phyloP scores from a whole-genome alignment of 1,139 yeast species.

The Hanseniaspora sp. region DNA sequence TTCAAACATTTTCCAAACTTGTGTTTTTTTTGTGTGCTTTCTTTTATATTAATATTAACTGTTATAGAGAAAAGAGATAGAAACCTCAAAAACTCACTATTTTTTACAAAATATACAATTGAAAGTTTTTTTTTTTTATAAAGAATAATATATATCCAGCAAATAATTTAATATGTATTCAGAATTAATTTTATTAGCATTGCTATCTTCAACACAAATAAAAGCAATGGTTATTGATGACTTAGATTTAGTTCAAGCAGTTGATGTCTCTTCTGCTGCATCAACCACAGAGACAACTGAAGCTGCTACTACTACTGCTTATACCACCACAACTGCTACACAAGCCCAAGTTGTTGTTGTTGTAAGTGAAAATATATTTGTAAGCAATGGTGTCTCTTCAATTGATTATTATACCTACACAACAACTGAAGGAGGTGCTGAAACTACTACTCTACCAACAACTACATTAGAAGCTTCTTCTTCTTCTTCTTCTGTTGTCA shows the following conservation, averaged over 20 bases:
- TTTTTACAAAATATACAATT: no score
- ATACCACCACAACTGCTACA: slow-evolving; percentile 15
- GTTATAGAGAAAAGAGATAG: no score
- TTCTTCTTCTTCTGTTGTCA: slow-evolving; percentile 2
- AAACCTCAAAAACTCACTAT: no score
- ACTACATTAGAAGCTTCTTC: neutral
- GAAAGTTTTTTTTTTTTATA: no score
- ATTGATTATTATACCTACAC: neutral
- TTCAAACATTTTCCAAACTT: no score
- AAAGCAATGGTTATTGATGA: neutral
- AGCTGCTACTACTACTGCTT: slow-evolving; percentile 12
- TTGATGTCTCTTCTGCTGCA: neutral
- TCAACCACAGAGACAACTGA: neutral
- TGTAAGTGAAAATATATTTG: neutral
- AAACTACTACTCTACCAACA: neutral
- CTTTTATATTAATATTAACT: no score
- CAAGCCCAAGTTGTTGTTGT: neutral
- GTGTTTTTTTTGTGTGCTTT: no score
- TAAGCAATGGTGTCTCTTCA: neutral
- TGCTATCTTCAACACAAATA: neutral
- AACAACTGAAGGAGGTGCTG: neutral
- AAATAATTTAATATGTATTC: neutral
- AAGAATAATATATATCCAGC: neutral
- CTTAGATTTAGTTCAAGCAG: neutral
- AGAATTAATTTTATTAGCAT: neutral